phyloP scores from a whole-genome alignment of 192 early-diverging fungal genomes.

The Entophlyctis luteolus region DNA sequence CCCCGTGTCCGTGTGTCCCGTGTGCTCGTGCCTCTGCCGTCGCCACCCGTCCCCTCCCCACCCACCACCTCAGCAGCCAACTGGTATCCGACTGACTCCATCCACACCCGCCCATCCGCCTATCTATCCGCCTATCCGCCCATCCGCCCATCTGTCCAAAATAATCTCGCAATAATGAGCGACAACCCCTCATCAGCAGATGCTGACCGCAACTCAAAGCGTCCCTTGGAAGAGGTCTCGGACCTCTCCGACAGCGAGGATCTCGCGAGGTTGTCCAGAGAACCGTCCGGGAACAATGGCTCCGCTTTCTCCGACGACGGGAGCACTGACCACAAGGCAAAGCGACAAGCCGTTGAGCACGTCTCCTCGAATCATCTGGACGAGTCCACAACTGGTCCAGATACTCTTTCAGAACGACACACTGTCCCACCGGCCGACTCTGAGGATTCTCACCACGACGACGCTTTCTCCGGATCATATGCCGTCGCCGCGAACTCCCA shows the following conservation, averaged over 20 bases:
- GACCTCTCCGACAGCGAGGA: neutral
- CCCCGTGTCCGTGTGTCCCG: too few species aligned
- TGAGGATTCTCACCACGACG: conserved; percentile 41
- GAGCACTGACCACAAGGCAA: neutral
- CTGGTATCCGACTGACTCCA: too few species aligned
- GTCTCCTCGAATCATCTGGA: neutral
- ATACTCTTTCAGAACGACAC: neutral
- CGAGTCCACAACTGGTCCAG: neutral
- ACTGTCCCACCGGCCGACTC: neutral
- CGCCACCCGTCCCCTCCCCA: too few species aligned
- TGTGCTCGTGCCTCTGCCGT: too few species aligned
- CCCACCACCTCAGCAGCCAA: too few species aligned
- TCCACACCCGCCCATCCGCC: neutral
- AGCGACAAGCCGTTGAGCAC: neutral
- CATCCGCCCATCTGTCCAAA: neutral
- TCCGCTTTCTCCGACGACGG: neutral
- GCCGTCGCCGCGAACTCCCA: neutral
- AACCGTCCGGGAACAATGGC: neutral
- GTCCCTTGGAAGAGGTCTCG: neutral
- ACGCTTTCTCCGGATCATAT: conserved; percentile 31
- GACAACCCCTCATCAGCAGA: neutral
- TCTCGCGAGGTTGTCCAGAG: neutral
- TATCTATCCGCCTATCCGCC: neutral
- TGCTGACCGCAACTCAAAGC: neutral
- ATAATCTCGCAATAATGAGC: neutral